Base-by-base conservation (phyloP, 331 rosid genomes). In the Malus hybrid region DNA sequence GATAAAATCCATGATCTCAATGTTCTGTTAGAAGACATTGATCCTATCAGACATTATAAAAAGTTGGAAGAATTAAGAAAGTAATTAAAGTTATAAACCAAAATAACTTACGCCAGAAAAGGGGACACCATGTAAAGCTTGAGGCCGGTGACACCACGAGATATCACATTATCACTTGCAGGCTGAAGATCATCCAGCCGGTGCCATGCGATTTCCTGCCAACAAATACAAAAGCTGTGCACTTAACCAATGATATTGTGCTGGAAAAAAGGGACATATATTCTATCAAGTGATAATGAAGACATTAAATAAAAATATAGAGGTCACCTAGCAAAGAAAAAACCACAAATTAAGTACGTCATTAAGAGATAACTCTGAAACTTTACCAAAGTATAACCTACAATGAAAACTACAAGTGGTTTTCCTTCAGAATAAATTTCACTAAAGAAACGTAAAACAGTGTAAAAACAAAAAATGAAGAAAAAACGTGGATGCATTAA, bases 111-210 rank as follows among this genome's bases (percentile, higher is more conserved):
- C 96, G 84, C 86, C 46, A 93, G 79, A 82, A 93, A 93, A 75
- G 98, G 98, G 71, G 98, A 82, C 83, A 93, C 98, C 98, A 93
- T 93, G 81, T 93, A 93, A 82, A 93, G 93, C 87, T 93, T 93
- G 81, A 93, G 97, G 79, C 98, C 98, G 44, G 87, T 90, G 81
- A 85, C 81, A 76, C 97, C 96, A 82, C 97, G 98, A 75, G 97
- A 91, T 88, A 93, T 93, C 75, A 91, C 96, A 32, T 91, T 96
- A 73, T 73, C 86, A 84, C 84, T 91, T 7, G 89, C 90, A 52
- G 98, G 93, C 72, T 86, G 90, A 78, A 93, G 89, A 6, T 93
- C 98, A 84, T 89, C 98, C 70, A 93, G 89, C 60, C 95, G 87
- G 13, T 91, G 98, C 98, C 98, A 93, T 18, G 97, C 89, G 74